These are phyloP conservation scores for Aspergillus ochraceoroseus DNA, from an alignment of 2,329 filamentous ascomycete species.

Conservation along the genomic window DNA sequence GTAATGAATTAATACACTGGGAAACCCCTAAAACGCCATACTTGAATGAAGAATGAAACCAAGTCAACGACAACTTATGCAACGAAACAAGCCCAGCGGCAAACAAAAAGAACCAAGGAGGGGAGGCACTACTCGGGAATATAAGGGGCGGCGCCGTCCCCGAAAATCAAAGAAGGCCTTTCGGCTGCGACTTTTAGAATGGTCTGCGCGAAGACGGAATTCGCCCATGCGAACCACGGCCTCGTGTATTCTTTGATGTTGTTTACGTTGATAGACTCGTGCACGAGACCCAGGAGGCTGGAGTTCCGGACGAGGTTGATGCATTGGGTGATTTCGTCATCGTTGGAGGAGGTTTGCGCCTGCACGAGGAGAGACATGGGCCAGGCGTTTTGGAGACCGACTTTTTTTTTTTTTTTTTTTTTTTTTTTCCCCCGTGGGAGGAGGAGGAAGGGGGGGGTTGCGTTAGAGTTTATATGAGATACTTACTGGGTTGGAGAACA, in stretches of 20 bases:
- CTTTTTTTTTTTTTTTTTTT: constrained; percentile 48
- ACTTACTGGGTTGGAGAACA: constrained; percentile 1
- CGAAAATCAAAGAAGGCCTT: constrained; percentile 84
- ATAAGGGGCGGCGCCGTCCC: constrained; percentile 47
- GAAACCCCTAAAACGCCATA: no score
- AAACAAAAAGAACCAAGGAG: background rate
- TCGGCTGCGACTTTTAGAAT: constrained; percentile 82
- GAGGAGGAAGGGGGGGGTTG: no score
- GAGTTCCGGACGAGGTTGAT: constrained; percentile 70
- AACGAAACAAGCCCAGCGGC: no score
- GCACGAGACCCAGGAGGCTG: constrained; percentile 72
- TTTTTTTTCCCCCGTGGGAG: constrained; percentile 5
- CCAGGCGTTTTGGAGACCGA: constrained; percentile 89
- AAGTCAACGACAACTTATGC: no score
- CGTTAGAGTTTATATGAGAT: no score
- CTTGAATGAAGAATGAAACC: no score
- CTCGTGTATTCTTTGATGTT: constrained; percentile 66
- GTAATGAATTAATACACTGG: no score
- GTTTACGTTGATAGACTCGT: constrained; percentile 88
- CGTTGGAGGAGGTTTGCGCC: constrained; percentile 79
- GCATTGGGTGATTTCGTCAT: constrained; percentile 70
- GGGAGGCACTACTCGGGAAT: constrained; percentile 11
- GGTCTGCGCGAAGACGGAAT: constrained; percentile 89
- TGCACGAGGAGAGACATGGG: constrained; percentile 93
- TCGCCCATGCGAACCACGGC: constrained; percentile 97